These are phyloP conservation scores for Schizonepeta tenuifolia DNA, from an alignment of 257 asterid genomes.

Conservation along the genomic window DNA sequence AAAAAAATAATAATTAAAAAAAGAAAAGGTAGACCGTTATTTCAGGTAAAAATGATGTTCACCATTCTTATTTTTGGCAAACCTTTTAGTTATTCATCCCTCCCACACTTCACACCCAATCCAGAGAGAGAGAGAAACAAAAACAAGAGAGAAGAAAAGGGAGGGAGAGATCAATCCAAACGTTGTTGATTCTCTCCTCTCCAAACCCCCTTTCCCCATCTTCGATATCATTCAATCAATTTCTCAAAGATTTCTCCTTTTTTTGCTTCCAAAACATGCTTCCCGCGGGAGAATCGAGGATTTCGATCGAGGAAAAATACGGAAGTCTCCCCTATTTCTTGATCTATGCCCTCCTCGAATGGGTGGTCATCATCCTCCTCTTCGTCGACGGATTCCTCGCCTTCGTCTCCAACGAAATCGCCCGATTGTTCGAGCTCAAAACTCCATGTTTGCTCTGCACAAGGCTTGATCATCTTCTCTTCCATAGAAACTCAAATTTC, in stretches of 20 bases:
- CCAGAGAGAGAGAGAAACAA: conserved; percentile 25
- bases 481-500: conserved; percentile 50
- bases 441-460: conserved; percentile 89
- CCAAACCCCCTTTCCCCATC: conserved; percentile 24
- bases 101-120: conserved; percentile 30
- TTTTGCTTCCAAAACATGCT: conserved; percentile 9
- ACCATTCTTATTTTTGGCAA: conserved; percentile 44
- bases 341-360: conserved; percentile 67
- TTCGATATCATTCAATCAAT: background rate
- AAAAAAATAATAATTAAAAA: background rate
- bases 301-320: conserved; percentile 56
- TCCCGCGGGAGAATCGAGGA: conserved; percentile 38
- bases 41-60: conserved; percentile 44
- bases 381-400: conserved; percentile 73
- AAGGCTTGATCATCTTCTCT: conserved; percentile 64
- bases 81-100: conserved; percentile 39
- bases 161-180: conserved; percentile 38
- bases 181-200: conserved; percentile 38
- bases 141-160: conserved; percentile 39
- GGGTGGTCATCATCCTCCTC: conserved; percentile 67
- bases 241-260: background rate
- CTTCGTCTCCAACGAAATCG: conserved; percentile 65
- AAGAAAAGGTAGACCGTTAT: conserved; percentile 46
- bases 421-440: conserved; percentile 60
- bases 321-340: conserved; percentile 65